phyloP scores from a whole-genome alignment of 2,329 filamentous ascomycete species.

The Colletotrichum phormii region DNA sequence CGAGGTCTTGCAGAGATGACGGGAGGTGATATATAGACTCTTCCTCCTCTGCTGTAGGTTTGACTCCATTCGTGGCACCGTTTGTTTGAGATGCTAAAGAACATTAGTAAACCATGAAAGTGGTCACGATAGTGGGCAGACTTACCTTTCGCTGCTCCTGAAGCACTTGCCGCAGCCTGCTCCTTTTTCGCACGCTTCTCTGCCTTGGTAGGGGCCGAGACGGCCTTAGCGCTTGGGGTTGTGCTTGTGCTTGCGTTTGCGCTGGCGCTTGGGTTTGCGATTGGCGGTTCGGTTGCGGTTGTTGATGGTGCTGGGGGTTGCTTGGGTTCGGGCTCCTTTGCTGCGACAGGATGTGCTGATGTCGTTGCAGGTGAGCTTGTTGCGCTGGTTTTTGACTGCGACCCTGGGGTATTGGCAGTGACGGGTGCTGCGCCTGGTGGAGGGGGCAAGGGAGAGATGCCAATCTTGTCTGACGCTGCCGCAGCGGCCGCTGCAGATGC shows the following conservation, averaged over 20 bases:
- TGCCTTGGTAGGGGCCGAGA: constrained; percentile 47
- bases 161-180: constrained; percentile 52
- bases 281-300: constrained; percentile 41
- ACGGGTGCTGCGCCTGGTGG: constrained; percentile 73
- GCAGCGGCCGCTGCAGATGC: constrained; percentile 95
- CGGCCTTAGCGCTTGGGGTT: constrained; percentile 41
- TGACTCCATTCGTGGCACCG: constrained; percentile 64
- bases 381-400: constrained; percentile 66
- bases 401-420: constrained; percentile 55
- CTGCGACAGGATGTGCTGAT: constrained; percentile 58
- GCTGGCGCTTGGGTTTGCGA: constrained; percentile 40
- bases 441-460: constrained; percentile 92
- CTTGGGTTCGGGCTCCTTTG: constrained; percentile 50
- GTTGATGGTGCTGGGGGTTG: constrained; percentile 44
- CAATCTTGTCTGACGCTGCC: constrained; percentile 87
- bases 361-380: constrained; percentile 65
- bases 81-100: constrained; percentile 58
- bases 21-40: constrained; percentile 95
- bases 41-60: constrained; percentile 65
- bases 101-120: constrained; percentile 7
- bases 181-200: constrained; percentile 59
- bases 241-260: constrained; percentile 41
- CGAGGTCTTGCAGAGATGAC: constrained; percentile 86
- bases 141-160: constrained; percentile 60
- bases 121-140: background rate